Conservation (phyloP, 306 rosid species). For the Vicia faba region DNA sequence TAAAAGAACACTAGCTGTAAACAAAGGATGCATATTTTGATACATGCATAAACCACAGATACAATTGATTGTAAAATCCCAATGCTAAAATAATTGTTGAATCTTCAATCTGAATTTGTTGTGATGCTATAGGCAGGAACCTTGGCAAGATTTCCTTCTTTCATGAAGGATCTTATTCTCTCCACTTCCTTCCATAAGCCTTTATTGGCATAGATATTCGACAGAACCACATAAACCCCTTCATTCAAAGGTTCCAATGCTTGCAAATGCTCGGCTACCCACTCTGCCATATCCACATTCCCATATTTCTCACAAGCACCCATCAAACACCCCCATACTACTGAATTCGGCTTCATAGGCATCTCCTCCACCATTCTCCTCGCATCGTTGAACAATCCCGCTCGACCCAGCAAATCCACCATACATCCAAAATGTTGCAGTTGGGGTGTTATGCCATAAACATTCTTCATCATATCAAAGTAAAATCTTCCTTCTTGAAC, state of each 20-base stretch:
- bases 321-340: conserved; percentile 77
- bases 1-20: conserved; percentile 14
- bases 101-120: conserved; percentile 47
- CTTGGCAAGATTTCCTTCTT: conserved; percentile 55
- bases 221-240: conserved; percentile 71
- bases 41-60: conserved; percentile 5
- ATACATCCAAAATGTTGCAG: conserved; percentile 81
- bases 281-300: conserved; percentile 73
- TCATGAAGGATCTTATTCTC: conserved; percentile 59
- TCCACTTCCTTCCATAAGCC: conserved; percentile 79
- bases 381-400: conserved; percentile 72
- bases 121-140: conserved; percentile 75
- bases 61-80: conserved; percentile 4
- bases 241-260: conserved; percentile 78
- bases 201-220: conserved; percentile 66
- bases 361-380: conserved; percentile 69
- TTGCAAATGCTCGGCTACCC: conserved; percentile 74
- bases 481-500: conserved; percentile 64
- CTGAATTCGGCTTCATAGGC: conserved; percentile 76
- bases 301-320: conserved; percentile 83
- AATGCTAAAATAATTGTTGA: neutral
- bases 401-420: conserved; percentile 75
- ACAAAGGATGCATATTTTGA: no score
- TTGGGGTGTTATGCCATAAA: conserved; percentile 56
- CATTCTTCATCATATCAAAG: conserved; percentile 66